phyloP scores from a whole-genome alignment of 148 eudicot genomes.

The Silene conica region DNA sequence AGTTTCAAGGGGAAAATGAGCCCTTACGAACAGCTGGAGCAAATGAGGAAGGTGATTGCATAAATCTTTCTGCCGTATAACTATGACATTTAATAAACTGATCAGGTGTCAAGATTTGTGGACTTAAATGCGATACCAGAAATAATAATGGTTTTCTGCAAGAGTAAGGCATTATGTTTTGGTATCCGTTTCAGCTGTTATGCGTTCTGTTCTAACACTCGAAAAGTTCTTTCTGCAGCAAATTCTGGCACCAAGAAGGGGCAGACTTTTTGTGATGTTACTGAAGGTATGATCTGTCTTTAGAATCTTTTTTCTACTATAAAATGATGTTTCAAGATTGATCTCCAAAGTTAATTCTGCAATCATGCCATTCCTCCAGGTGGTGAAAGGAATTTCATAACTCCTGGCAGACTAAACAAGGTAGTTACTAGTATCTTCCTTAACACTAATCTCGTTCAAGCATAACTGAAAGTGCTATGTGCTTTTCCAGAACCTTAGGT shows the following conservation, averaged over 20 bases:
- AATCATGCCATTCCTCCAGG: constrained; percentile 31
- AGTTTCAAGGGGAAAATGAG: constrained; percentile 59
- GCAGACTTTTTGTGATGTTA: constrained; percentile 17
- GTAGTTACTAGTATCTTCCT: constrained; percentile 24
- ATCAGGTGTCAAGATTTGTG: neutral
- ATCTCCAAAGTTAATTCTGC: neutral
- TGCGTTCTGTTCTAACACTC: constrained; percentile 2
- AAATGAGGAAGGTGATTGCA: constrained; percentile 45
- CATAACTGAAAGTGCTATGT: neutral
- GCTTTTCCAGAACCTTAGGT: neutral
- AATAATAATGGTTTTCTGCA: neutral
- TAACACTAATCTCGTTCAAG: neutral
- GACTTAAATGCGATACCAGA: neutral
- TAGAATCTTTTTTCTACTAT: constrained; percentile 1
- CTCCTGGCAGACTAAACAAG: constrained; percentile 39
- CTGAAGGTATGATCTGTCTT: constrained; percentile 30
- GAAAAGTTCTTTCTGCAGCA: constrained; percentile 26
- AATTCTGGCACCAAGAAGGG: constrained; percentile 30
- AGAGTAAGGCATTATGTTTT: constrained; percentile 1
- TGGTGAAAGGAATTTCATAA: constrained; percentile 28
- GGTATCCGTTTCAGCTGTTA: neutral
- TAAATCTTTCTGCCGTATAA: neutral
- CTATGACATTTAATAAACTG: constrained; percentile 1
- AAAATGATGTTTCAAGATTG: neutral
- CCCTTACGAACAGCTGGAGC: constrained; percentile 33